A percentile compares a stretch with the other conserved stretches of the same genome.
Evolutionary conservation across 176 grass and related monocot species (phyloP).

Genomic region (Microstegium vimineum): DNA sequence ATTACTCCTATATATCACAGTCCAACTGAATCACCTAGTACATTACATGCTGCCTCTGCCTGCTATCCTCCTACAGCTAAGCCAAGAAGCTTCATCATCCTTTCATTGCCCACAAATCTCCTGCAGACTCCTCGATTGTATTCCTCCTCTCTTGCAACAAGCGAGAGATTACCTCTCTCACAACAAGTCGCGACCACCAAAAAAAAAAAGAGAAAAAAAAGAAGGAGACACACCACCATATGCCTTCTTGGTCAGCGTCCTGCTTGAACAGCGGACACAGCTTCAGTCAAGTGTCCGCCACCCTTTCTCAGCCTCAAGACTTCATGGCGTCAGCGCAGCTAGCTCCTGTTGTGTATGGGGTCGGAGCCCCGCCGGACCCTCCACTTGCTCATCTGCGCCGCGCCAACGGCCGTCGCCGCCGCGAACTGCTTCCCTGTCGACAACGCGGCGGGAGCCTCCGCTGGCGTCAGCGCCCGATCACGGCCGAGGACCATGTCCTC

Average conservation of each 20-base stretch:
- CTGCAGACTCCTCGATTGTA: neutral
- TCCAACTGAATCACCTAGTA: neutral
- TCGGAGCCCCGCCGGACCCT: slow-evolving; percentile 56
- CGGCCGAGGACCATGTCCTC: slow-evolving; percentile 16
- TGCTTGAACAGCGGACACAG: neutral
- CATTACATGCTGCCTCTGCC: neutral
- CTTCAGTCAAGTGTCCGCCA: neutral
- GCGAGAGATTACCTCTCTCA: neutral
- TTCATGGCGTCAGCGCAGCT: neutral
- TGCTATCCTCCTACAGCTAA: slow-evolving; percentile 23
- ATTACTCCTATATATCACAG: neutral
- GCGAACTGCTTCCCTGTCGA: slow-evolving; percentile 12
- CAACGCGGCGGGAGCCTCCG: neutral
- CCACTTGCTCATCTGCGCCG: slow-evolving; percentile 44
- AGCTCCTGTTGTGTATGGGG: slow-evolving; percentile 65
- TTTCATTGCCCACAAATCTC: slow-evolving; percentile 5
- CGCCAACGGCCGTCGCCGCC: slow-evolving; percentile 9
- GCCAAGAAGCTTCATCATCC: neutral
- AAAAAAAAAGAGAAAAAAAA: too few species aligned
- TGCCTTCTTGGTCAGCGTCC: neutral
- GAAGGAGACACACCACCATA: neutral
- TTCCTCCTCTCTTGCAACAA: neutral
- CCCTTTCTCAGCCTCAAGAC: neutral
- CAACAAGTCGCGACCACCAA: too few species aligned
- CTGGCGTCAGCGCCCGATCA: neutral